These are phyloP conservation scores for Diutina catenulata DNA, from an alignment of 1,139 yeast species.

Conservation along the genomic window DNA sequence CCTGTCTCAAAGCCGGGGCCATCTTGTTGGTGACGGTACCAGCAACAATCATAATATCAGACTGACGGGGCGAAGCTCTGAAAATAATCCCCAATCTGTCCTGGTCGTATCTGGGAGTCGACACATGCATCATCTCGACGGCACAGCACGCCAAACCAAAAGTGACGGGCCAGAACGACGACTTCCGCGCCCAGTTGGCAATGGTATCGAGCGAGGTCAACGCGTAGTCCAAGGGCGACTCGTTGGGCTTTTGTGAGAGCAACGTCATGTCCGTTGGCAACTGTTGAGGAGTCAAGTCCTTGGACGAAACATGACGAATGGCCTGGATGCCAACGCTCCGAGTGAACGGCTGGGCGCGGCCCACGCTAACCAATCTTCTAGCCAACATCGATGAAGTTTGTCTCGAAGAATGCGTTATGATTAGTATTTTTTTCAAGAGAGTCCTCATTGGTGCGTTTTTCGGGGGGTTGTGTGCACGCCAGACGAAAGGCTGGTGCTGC, in stretches of 20 bases:
- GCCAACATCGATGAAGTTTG: slow-evolving; percentile 3
- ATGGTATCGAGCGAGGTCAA: slow-evolving; percentile 75
- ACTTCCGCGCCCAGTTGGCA: slow-evolving; percentile 88
- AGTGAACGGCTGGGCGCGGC: background rate
- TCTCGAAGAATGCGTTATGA: no score
- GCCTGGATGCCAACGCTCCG: slow-evolving; percentile 15
- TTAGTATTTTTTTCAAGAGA: no score
- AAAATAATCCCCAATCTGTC: slow-evolving; percentile 88
- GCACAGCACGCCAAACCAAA: slow-evolving; percentile 91
- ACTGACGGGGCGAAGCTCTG: slow-evolving; percentile 91
- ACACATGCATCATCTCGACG: slow-evolving; percentile 92
- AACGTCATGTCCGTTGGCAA: slow-evolving; percentile 35
- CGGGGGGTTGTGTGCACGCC: no score
- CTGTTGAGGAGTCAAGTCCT: slow-evolving; percentile 32
- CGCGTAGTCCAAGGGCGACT: slow-evolving; percentile 62
- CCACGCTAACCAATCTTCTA: slow-evolving; percentile 2
- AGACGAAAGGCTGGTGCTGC: no score
- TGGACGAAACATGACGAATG: slow-evolving; percentile 14
- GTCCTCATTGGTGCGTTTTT: no score
- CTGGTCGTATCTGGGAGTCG: slow-evolving; percentile 87
- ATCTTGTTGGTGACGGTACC: slow-evolving; percentile 87
- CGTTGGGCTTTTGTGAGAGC: slow-evolving; percentile 32
- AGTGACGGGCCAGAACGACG: slow-evolving; percentile 90
- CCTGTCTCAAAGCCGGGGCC: slow-evolving; percentile 92
- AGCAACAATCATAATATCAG: slow-evolving; percentile 89